A percentile compares a stretch with the other conserved stretches of the same genome.
These are phyloP conservation scores for Colletotrichum limetticola DNA, from an alignment of 2,329 filamentous ascomycete genomes.

Conservation along the genomic window DNA sequence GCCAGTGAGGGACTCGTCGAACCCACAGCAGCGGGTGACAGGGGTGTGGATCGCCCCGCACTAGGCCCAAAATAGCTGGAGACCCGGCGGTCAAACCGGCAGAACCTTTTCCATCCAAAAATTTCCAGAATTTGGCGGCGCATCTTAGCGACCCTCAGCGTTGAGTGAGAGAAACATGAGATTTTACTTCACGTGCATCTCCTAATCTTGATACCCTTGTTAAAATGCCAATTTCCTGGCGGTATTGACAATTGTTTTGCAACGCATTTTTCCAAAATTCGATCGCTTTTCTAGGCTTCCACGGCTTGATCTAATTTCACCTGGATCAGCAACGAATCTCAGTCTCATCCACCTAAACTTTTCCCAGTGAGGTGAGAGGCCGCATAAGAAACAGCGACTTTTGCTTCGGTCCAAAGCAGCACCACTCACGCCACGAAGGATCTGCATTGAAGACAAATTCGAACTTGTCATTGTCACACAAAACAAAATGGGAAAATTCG, in stretches of 20 bases:
- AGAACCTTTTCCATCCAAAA: conserved; percentile 48
- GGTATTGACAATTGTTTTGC: background rate
- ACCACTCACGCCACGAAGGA: background rate
- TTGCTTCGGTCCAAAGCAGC: background rate
- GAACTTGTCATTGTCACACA: background rate
- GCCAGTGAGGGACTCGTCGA: background rate
- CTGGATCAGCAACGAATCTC: background rate
- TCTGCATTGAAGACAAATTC: too few relatives aligned
- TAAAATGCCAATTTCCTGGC: background rate
- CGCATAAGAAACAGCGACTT: background rate
- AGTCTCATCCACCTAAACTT: background rate
- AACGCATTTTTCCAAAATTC: background rate
- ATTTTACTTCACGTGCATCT: background rate
- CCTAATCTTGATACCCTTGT: conserved; percentile 12
- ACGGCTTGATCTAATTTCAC: background rate
- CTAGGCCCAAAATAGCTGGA: conserved; percentile 45
- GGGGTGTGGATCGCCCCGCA: conserved; percentile 43
- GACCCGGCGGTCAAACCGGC: conserved; percentile 49
- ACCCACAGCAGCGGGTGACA: conserved; percentile 2
- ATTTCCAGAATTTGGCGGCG: conserved; percentile 41
- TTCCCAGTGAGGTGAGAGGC: background rate
- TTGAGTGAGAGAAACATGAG: background rate
- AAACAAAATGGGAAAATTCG: conserved; percentile 61
- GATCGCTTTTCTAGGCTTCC: background rate
- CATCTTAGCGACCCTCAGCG: conserved; percentile 17